Percentiles rank a stretch among this genome's conserved stretches.
Evolutionary conservation across 2,329 filamentous ascomycete genomes (phyloP).

Genomic region (Karstenula rhodostoma): DNA sequence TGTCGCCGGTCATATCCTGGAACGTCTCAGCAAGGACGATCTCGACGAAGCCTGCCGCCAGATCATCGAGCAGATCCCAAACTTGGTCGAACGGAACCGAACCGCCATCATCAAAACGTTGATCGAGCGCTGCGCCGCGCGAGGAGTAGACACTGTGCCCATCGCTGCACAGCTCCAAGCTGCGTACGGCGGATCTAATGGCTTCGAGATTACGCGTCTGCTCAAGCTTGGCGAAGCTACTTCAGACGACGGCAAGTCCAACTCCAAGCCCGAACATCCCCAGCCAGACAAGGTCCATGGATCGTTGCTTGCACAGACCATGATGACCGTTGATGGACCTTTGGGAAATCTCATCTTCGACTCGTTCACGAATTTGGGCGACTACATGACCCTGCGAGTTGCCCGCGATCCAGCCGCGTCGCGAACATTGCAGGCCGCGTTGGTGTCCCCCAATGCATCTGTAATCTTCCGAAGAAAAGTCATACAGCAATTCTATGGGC

Average conservation of each 20-base stretch:
- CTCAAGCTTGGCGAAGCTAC: constrained; percentile 62
- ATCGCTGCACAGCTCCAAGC: constrained; percentile 66
- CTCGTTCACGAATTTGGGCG: constrained; percentile 57
- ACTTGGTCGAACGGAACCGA: constrained; percentile 76
- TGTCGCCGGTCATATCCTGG: constrained; percentile 81
- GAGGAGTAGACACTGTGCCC: constrained; percentile 65
- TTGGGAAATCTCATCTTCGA: constrained; percentile 76
- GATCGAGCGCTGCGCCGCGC: constrained; percentile 80
- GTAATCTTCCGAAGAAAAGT: constrained; percentile 69
- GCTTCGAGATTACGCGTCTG: constrained; percentile 65
- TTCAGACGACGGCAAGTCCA: constrained; percentile 49
- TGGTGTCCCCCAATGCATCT: constrained; percentile 63
- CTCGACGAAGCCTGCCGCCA: constrained; percentile 75
- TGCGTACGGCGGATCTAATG: constrained; percentile 61
- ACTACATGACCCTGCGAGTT: constrained; percentile 65
- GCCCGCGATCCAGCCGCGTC: constrained; percentile 68
- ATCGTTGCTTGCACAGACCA: constrained; percentile 79
- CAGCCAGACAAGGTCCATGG: constrained; percentile 74
- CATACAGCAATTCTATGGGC: constrained; percentile 68
- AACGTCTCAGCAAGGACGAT: constrained; percentile 86
- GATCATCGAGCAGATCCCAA: constrained; percentile 75
- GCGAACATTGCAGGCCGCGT: constrained; percentile 70
- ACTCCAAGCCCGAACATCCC: constrained; percentile 39
- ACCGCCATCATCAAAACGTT: constrained; percentile 82
- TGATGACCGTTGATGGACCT: constrained; percentile 76